Base-by-base conservation (phyloP, 371 early-diverging fungal species). In the Choanephora cucurbitarum region DNA sequence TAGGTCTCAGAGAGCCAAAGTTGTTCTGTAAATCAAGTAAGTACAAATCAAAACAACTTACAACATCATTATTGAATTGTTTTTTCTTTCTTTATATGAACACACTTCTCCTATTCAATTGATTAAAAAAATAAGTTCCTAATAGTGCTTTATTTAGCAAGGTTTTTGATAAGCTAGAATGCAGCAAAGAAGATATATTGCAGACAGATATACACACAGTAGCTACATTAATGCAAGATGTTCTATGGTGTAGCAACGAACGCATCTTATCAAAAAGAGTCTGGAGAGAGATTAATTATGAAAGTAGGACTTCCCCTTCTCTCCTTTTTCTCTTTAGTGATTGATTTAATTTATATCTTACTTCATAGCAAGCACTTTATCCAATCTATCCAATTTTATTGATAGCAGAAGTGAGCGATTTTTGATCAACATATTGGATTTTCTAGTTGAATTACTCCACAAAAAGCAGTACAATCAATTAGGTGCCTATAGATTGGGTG, bases 141-240 rank as follows among this genome's bases (percentile, higher is more conserved):
- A 72, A 70, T 48, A 75, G 64, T 45, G 73, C 59, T 18, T 28
- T 78, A 21, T 54, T 75, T 15, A 56, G 69, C 46, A 74, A 75
- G 52, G 73, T 78, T 6, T 72, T 78, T 56, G 53, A 60, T 34
- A 65, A 72, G 42, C 64, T 67, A 40, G 44, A 62, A 3, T 78
- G 70, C 46, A 62, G 62, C 11, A 49, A 57, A 7, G 66, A 72
- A 14, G 78, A 78, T 28, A 54, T 78, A 5, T 37, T 50, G 0
- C 59, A 58, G 43, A 67, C 72, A 39, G 63, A 64, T 44, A 72
- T 78, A 33, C 75, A 78, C 46, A 70, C 75, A 7, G 75, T 78
- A 14, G 78, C 78, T 10, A 74, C 75, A n/a, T 51, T 78, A 57
- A 78, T 78, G 78, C 75, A 70, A 42, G 75, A 70, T 56, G 68